These are phyloP conservation scores for Verticillium tricorpus DNA, from an alignment of 2,329 filamentous ascomycete genomes.

Conservation along the genomic window DNA sequence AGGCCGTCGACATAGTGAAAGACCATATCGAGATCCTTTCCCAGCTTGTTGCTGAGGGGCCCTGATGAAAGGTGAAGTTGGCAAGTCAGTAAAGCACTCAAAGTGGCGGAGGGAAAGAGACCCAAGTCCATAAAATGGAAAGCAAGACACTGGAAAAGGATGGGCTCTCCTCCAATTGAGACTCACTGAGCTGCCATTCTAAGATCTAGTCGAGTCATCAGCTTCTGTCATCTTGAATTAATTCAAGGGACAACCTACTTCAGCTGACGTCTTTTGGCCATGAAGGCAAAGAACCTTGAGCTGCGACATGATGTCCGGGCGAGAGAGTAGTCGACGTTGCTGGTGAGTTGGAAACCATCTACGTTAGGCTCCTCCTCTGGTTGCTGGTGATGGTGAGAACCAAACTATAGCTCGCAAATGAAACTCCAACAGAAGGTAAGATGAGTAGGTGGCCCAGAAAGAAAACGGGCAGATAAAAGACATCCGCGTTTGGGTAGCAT, in stretches of 20 bases:
- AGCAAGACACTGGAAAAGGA: neutral
- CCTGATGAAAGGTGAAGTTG: neutral
- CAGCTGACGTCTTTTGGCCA: neutral
- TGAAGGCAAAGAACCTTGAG: neutral
- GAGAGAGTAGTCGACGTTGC: too few relatives aligned
- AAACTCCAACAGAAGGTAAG: too few relatives aligned
- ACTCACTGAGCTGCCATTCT: neutral
- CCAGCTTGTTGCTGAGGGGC: neutral
- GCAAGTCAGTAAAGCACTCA: neutral
- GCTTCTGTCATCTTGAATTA: neutral
- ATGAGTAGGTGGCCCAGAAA: too few relatives aligned
- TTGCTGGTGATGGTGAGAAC: too few relatives aligned
- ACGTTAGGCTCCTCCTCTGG: too few relatives aligned
- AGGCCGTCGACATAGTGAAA: neutral
- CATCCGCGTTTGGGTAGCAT: too few relatives aligned
- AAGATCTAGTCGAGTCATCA: neutral
- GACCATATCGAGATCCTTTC: neutral
- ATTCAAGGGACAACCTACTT: neutral
- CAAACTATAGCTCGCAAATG: too few relatives aligned
- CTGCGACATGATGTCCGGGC: neutral
- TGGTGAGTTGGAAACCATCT: too few relatives aligned
- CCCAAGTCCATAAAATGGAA: too few relatives aligned
- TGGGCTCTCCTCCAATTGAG: neutral
- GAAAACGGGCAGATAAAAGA: too few relatives aligned
- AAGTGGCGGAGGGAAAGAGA: too few relatives aligned